Evolutionary conservation across 2,329 filamentous ascomycete species (phyloP).

Genomic region (Xylariaceae sp.): DNA sequence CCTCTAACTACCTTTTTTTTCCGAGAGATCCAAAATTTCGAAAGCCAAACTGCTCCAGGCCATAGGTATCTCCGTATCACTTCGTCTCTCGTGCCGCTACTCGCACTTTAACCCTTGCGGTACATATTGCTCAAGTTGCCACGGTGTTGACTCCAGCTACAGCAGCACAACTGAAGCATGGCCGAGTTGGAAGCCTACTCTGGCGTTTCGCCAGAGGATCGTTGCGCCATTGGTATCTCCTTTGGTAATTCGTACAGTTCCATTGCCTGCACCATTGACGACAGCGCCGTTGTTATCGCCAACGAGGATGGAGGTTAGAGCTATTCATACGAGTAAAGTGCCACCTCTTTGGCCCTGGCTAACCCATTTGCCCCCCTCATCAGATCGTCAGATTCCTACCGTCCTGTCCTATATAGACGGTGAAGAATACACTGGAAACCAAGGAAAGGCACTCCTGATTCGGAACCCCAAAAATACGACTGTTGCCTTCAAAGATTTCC

Average conservation of each 20-base stretch:
- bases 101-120: constrained; percentile 4
- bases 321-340: neutral
- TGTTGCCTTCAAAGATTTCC: constrained; percentile 91
- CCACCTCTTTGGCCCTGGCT: neutral
- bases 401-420: constrained; percentile 91
- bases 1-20: constrained; percentile 19
- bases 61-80: constrained; percentile 3
- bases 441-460: constrained; percentile 90
- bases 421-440: constrained; percentile 92
- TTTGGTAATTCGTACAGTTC: constrained; percentile 99
- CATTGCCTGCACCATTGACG: constrained; percentile 87
- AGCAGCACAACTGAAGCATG: constrained; percentile 8
- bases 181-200: constrained; percentile 36
- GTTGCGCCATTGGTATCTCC: constrained; percentile 83
- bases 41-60: constrained; percentile 7
- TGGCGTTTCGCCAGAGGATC: constrained; percentile 50
- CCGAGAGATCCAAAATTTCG: constrained; percentile 20
- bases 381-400: constrained; percentile 94
- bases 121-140: neutral
- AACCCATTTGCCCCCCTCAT: constrained; percentile 16
- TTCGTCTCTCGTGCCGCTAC: constrained; percentile 5
- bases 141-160: neutral
- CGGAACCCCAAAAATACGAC: constrained; percentile 91
- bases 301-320: constrained; percentile 90
- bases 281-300: constrained; percentile 95